These are phyloP conservation scores for Cryptococcus maquisensis DNA, from an alignment of 1,284 basidiomycete species.

Conservation along the genomic window DNA sequence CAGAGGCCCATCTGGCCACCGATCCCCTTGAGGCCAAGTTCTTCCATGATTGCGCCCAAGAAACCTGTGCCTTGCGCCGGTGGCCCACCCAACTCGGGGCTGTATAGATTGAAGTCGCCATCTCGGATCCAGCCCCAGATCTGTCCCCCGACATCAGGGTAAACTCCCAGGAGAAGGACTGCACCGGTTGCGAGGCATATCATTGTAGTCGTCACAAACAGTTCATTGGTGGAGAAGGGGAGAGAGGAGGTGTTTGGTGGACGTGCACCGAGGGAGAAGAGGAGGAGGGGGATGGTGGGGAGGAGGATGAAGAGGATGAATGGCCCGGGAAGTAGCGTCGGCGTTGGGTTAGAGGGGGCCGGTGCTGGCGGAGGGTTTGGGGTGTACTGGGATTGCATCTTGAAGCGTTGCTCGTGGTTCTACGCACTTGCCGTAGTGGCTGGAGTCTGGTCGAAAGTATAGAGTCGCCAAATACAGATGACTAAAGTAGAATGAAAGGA, in stretches of 20 bases:
- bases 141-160: conserved; percentile 21
- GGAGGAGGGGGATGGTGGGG: conserved; percentile 28
- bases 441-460: too few species aligned
- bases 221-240: conserved; percentile 27
- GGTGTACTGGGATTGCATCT: neutral
- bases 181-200: conserved; percentile 26
- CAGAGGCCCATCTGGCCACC: neutral
- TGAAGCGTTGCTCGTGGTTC: neutral
- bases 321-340: conserved; percentile 27
- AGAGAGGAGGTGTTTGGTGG: conserved; percentile 25
- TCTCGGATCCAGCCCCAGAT: conserved; percentile 21
- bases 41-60: neutral
- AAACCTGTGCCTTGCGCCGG: too few species aligned
- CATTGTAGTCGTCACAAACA: conserved; percentile 29
- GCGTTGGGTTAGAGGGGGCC: neutral
- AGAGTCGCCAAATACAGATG: too few species aligned
- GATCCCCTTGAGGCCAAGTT: neutral
- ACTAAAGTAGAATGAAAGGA: too few species aligned
- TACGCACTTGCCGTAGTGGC: too few species aligned
- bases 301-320: conserved; percentile 32
- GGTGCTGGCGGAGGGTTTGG: neutral
- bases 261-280: conserved; percentile 32
- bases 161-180: conserved; percentile 24
- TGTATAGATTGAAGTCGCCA: conserved; percentile 2
- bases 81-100: neutral